A percentile compares a stretch with the other conserved stretches of the same genome.
Evolutionary conservation across 2,329 filamentous ascomycete genomes (phyloP).

Genomic region (Zymoseptoria brevis): DNA sequence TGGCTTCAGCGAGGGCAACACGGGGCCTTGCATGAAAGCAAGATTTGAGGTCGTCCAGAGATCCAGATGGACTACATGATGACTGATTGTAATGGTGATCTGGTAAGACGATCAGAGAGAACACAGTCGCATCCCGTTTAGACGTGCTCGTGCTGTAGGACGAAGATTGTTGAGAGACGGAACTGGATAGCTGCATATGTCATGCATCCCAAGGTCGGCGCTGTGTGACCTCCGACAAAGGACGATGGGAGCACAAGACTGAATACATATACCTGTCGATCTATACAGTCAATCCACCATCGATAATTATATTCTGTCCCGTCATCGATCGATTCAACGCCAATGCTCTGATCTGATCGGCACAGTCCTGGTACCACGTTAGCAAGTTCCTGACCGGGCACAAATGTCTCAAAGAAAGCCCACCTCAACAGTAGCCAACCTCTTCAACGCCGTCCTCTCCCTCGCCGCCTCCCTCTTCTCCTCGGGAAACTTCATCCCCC

Average conservation of each 20-base stretch:
- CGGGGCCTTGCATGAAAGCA: constrained; percentile 2
- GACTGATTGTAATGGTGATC: too few relatives aligned
- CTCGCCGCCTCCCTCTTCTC: constrained; percentile 37
- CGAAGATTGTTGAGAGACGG: neutral
- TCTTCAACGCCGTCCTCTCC: constrained; percentile 40
- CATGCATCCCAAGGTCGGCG: neutral
- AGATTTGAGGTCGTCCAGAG: neutral
- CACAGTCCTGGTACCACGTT: constrained; percentile 38
- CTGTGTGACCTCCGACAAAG: neutral
- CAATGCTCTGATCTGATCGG: constrained; percentile 46
- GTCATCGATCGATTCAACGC: constrained; percentile 45
- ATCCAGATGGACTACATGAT: neutral
- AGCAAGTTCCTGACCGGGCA: neutral
- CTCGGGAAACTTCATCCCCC: constrained; percentile 42
- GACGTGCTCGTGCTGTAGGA: neutral
- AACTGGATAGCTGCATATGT: neutral
- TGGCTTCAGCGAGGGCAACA: constrained; percentile 3
- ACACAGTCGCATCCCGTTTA: neutral
- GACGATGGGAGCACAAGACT: neutral
- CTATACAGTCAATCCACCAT: constrained; percentile 28
- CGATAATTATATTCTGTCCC: constrained; percentile 46
- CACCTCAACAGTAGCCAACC: constrained; percentile 48
- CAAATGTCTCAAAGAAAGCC: neutral
- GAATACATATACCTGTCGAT: neutral
- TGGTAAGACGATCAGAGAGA: neutral